Conservation (phyloP, 768 basidiomycete genomes). For the Tricholoma saponaceum region DNA sequence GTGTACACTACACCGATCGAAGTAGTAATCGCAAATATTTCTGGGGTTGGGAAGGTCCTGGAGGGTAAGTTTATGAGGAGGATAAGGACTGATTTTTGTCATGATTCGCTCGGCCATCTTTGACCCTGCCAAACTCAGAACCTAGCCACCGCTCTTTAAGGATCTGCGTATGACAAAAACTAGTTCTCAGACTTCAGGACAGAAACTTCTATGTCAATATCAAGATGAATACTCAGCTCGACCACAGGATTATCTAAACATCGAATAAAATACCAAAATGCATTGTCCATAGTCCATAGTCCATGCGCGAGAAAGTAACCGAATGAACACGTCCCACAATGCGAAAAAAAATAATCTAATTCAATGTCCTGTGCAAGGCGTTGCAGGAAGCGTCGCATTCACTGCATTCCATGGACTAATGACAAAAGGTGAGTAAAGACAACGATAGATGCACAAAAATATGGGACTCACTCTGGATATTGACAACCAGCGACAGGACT, state of each 20-base stretch:
- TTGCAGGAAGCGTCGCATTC: constrained; percentile 40
- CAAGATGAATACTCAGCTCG: neutral
- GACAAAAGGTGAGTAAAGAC: constrained; percentile 1
- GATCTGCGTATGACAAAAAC: neutral
- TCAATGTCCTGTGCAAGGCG: constrained; percentile 33
- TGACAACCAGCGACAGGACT: constrained; percentile 57
- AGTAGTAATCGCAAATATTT: no score
- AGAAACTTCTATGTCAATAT: neutral
- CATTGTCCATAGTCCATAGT: neutral
- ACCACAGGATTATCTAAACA: neutral
- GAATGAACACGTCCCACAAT: neutral
- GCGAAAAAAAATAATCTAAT: neutral
- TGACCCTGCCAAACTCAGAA: no score
- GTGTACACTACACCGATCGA: no score
- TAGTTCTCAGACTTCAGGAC: neutral
- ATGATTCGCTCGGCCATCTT: no score
- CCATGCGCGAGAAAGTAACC: neutral
- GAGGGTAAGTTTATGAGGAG: no score
- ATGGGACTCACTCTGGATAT: constrained; percentile 48
- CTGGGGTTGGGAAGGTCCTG: no score
- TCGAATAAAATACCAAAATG: neutral
- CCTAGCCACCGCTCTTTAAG: neutral
- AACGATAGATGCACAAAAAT: constrained; percentile 1
- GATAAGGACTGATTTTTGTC: no score
- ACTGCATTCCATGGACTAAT: constrained; percentile 57